Conservation (phyloP, 2,329 filamentous ascomycete genomes). For the Beauveria asiatica region DNA sequence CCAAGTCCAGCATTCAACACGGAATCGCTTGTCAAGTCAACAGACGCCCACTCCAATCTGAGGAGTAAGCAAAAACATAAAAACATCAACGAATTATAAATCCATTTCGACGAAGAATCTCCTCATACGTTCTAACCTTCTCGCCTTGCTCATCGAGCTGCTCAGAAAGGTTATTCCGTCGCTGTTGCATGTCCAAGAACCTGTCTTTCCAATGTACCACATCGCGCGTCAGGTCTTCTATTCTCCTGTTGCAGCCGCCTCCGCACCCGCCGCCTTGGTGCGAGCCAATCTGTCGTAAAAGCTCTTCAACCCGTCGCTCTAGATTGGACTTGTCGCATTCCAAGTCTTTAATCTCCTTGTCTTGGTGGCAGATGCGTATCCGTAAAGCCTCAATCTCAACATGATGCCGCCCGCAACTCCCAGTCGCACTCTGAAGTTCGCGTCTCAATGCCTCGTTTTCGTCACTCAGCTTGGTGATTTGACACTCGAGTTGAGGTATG, state of each 20-base stretch:
- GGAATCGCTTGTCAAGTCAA: too few relatives aligned
- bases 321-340: slow-evolving; percentile 29
- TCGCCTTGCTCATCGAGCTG: slow-evolving; percentile 22
- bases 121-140: slow-evolving; percentile 27
- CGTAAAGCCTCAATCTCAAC: slow-evolving; percentile 26
- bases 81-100: slow-evolving; percentile 17
- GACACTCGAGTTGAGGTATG: slow-evolving; percentile 29
- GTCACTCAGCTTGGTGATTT: slow-evolving; percentile 26
- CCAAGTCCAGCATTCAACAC: background rate
- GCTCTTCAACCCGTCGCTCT: slow-evolving; percentile 23
- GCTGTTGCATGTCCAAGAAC: slow-evolving; percentile 22
- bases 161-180: slow-evolving; percentile 21
- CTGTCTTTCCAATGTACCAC: slow-evolving; percentile 28
- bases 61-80: background rate
- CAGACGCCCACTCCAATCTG: background rate
- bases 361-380: slow-evolving; percentile 25
- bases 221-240: slow-evolving; percentile 25
- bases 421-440: slow-evolving; percentile 26
- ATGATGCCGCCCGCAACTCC: slow-evolving; percentile 22
- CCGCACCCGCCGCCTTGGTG: slow-evolving; percentile 13
- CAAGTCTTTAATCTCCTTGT: slow-evolving; percentile 29
- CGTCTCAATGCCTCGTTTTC: slow-evolving; percentile 33
- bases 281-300: slow-evolving; percentile 23
- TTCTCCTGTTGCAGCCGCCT: slow-evolving; percentile 22
- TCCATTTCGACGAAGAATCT: slow-evolving; percentile 24